Base-by-base conservation (phyloP, 306 rosid species). In the Castanea crenata region DNA sequence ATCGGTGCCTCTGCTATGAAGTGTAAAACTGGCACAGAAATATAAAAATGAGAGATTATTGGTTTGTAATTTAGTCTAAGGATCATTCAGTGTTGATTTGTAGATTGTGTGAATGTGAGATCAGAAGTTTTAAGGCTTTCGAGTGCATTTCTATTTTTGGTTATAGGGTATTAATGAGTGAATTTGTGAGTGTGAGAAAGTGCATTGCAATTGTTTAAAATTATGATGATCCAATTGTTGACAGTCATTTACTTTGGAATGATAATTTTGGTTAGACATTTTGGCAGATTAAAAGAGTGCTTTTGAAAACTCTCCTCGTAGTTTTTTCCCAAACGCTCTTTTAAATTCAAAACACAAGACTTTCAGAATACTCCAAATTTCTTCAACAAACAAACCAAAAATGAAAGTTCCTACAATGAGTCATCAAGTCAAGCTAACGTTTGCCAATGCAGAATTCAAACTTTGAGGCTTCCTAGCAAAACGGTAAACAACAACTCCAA, bases 401-500 rank as follows among this genome's bases (percentile, higher is more conserved):
- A 19, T 3, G 12, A 61, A 61, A 5, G 13, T 61, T 61, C 34
- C 16, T 49, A 49, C 54, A 49, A 1, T 61, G 32, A 61, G 46
- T 61, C 20, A 31, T 71, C 4, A 14, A 14, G 59, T 15, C 54
- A 49, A 49, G 54, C 54, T 49, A 38, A 14, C 6, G 32, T 44
- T 11, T 46, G 8, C 1, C 41, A 46, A 32, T 21, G 41, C 25
- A 10, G 16, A 13, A 63, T 55, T 19, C 23, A 38, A 75, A 75
- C 73, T 21, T 68, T 65, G 25, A 57, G 5, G 44, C 81, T 85
- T 90, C 19, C 76, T 76, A 12, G 84, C 78, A 78, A 91, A 90
- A 76, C 96, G 92, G 80, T 91, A 92, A 76, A 91, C 78, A 21
- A 85, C 70, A 3, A 92, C 97, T 14, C 99, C 98, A 55, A 90